Percentiles rank a stretch among this genome's conserved stretches.
Evolutionary conservation across 202 grass and related monocot genomes (phyloP).

Genomic region (Brachypodium distachyon): DNA sequence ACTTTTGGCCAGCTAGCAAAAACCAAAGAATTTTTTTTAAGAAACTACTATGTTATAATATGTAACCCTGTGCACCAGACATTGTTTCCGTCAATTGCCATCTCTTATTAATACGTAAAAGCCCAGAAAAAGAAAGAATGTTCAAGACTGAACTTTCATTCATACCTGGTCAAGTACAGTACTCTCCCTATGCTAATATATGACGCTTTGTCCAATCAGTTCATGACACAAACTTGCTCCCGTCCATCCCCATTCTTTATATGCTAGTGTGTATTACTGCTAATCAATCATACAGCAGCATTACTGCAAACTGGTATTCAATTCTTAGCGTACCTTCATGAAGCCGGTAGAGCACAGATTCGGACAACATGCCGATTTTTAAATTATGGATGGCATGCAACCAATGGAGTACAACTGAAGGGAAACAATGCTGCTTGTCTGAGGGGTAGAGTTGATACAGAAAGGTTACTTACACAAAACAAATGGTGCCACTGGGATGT

Average conservation of each 20-base stretch:
- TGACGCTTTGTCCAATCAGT: conserved; percentile 3
- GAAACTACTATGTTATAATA: background rate
- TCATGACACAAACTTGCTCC: background rate
- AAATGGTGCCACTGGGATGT: conserved; percentile 22
- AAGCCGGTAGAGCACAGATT: conserved; percentile 21
- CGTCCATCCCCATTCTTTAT: conserved; percentile 6
- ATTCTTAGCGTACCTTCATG: background rate
- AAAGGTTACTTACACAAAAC: conserved; percentile 25
- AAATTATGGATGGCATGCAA: background rate
- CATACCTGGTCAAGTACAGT: background rate
- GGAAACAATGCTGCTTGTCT: conserved; percentile 24
- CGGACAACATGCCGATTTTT: conserved; percentile 14
- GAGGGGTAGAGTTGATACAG: conserved; percentile 9
- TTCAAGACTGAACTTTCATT: conserved; percentile 5
- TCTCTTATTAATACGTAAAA: background rate
- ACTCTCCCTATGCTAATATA: background rate
- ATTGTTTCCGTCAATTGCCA: background rate
- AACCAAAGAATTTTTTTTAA: too few relatives aligned
- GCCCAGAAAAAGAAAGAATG: background rate
- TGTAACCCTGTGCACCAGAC: background rate
- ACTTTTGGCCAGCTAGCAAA: background rate
- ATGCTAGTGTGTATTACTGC: background rate
- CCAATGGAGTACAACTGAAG: conserved; percentile 25
- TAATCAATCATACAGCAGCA: background rate
- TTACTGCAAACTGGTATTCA: conserved; percentile 6